Evolutionary conservation across 2,329 filamentous ascomycete species (phyloP).

Genomic region (Graphiopsis chlorocephala): DNA sequence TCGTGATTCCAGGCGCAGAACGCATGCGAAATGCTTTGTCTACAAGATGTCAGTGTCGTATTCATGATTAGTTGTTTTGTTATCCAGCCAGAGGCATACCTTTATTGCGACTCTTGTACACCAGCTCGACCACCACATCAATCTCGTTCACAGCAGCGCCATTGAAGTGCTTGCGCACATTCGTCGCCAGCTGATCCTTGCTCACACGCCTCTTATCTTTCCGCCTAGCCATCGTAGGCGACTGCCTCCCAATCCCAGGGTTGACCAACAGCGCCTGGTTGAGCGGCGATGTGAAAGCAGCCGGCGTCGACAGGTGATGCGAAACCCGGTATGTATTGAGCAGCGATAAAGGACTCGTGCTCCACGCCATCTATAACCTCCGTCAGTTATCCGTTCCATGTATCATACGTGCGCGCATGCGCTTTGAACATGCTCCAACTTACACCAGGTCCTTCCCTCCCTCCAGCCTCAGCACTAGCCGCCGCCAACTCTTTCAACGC

Average conservation of each 20-base stretch:
- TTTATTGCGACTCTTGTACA: constrained; percentile 66
- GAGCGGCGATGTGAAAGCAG: constrained; percentile 59
- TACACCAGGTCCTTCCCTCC: constrained; percentile 22
- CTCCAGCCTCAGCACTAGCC: constrained; percentile 24
- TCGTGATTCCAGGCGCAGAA: constrained; percentile 36
- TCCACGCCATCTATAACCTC: constrained; percentile 58
- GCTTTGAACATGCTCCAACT: constrained; percentile 16
- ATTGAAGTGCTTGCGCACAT: constrained; percentile 81
- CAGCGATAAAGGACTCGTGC: constrained; percentile 62
- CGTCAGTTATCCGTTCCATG: not conserved
- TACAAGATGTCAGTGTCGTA: constrained; percentile 21
- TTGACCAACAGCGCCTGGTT: constrained; percentile 51
- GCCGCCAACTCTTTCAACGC: constrained; percentile 29
- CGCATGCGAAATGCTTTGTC: constrained; percentile 49
- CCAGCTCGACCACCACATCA: constrained; percentile 75
- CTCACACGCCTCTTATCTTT: constrained; percentile 64
- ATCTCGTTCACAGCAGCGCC: constrained; percentile 74
- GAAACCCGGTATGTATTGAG: constrained; percentile 74
- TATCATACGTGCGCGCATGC: not conserved
- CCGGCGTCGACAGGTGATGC: constrained; percentile 68
- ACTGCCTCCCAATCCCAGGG: constrained; percentile 61
- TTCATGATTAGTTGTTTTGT: not conserved
- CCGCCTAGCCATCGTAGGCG: constrained; percentile 70
- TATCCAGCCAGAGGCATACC: constrained; percentile 38
- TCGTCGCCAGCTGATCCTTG: constrained; percentile 68